Evolutionary conservation across 805 yeast genomes (phyloP), one percentile per base, ranked within the genome.

Genomic region (Vanderwaltozyma yarrowii): DNA sequence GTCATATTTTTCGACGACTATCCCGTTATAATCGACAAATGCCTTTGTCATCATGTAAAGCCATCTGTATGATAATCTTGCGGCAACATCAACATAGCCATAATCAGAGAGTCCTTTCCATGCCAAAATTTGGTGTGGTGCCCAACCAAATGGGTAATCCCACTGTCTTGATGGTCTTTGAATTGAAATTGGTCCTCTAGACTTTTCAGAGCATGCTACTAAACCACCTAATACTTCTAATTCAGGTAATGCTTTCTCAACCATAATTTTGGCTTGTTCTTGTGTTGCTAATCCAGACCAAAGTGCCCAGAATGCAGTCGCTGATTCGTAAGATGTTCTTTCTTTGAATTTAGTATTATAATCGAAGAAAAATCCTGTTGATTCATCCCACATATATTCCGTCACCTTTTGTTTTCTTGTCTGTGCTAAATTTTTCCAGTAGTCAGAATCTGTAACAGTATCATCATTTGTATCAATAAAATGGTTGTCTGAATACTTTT

Each of bases 121-220:
- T 1, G 95, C 89, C 38, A 89, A 59, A 14, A 89, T 84, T 61
- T 89, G 98, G 56, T 92, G 97, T 2, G 98, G 97, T 0, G 97
- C 96, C 98, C 98, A 89, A 2, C 97, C 97, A 53, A 66, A 85
- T 2, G 98, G 98, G 58, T 80, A 92, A 60, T 89, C 98, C 98
- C 98, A 89, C 62, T 89, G 98, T 58, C 97, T 70, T 13, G 80
- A 74, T n/a, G 94, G 96, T 51, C 86, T 67, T 32, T 73, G 67
- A 13, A 82, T 60, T 1, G 80, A 75, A 28, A 84, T 64, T 20
- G 69, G 74, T 30, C 95, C 94, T 47, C 95, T 66, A 3, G 88
- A 78, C 45, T 68, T 59, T 47, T 74, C 70, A 0, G 95, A 81
- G 26, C 96, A 94, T 0, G 95, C 78, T 1, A 76, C 95, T 9